phyloP scores from a whole-genome alignment of 1,139 yeast species.

The Nakaseomyces kungkrabaensis region DNA sequence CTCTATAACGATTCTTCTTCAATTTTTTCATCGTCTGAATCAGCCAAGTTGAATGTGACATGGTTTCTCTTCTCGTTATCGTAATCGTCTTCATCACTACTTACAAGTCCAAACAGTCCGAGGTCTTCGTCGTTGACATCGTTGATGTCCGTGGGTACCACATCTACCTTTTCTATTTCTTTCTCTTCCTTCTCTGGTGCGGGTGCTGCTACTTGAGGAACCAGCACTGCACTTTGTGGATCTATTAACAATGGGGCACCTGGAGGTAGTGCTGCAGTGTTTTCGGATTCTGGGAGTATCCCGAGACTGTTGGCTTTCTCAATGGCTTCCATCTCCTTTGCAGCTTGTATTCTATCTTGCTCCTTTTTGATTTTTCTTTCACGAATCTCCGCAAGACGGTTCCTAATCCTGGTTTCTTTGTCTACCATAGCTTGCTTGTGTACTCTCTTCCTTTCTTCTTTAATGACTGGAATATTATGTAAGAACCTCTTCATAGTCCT shows the following conservation, averaged over 20 bases:
- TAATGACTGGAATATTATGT: background rate
- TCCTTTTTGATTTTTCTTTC: background rate
- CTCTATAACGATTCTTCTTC: too few species aligned
- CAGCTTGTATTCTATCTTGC: background rate
- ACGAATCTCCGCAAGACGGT: background rate
- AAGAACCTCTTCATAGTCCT: background rate
- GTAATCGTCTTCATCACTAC: slow-evolving; percentile 20
- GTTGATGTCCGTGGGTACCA: slow-evolving; percentile 12
- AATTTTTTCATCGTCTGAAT: background rate
- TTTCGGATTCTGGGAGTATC: background rate
- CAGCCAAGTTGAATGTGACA: background rate
- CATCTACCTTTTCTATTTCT: slow-evolving; percentile 8
- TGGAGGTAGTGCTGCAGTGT: background rate
- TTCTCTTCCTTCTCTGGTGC: background rate
- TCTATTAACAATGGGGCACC: background rate
- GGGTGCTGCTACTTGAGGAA: background rate
- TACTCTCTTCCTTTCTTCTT: background rate
- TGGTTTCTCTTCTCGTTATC: background rate
- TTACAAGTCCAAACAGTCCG: slow-evolving; percentile 19
- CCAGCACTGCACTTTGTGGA: background rate
- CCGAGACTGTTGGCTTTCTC: background rate
- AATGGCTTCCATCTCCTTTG: background rate
- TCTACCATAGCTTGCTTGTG: background rate
- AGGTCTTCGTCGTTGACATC: slow-evolving; percentile 17
- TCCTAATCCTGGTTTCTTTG: background rate